Conservation (phyloP, 2,329 filamentous ascomycete species). For the Fusarium drepaniforme region DNA sequence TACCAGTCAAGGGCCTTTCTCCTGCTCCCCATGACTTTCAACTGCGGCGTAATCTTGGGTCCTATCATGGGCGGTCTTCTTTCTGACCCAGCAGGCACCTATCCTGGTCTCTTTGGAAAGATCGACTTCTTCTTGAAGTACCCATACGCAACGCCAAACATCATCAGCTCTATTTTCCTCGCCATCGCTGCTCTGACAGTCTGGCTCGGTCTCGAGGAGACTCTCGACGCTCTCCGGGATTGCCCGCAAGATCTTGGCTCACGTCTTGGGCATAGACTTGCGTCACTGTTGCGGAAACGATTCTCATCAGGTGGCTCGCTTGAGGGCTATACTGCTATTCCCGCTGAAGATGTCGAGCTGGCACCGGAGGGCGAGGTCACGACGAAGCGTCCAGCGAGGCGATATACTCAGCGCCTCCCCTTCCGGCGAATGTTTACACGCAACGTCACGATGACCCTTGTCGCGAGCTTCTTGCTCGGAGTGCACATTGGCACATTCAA, state of each 20-base stretch:
- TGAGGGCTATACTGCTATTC: constrained; percentile 41
- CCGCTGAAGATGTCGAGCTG: constrained; percentile 40
- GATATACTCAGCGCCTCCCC: constrained; percentile 61
- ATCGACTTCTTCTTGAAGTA: constrained; percentile 60
- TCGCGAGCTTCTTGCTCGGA: constrained; percentile 77
- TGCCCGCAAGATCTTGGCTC: constrained; percentile 56
- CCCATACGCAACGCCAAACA: constrained; percentile 67
- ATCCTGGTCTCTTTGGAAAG: constrained; percentile 62
- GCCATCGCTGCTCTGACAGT: constrained; percentile 56
- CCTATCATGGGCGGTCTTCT: constrained; percentile 77
- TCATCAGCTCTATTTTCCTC: constrained; percentile 64
- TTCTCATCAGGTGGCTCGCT: constrained; percentile 19
- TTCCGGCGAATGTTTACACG: constrained; percentile 68
- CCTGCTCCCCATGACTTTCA: constrained; percentile 80
- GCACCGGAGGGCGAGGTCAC: neutral
- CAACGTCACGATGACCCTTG: constrained; percentile 66
- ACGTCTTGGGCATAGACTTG: constrained; percentile 54
- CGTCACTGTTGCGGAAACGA: constrained; percentile 41
- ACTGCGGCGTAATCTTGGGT: constrained; percentile 79
- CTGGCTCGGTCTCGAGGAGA: constrained; percentile 67
- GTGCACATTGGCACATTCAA: constrained; percentile 84
- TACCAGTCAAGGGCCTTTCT: constrained; percentile 81
- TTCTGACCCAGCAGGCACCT: constrained; percentile 74
- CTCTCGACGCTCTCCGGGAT: constrained; percentile 59
- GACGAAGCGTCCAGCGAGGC: constrained; percentile 30